Base-by-base conservation (phyloP, 441 rosid species). In the Bocquillonia castaneifolia region DNA sequence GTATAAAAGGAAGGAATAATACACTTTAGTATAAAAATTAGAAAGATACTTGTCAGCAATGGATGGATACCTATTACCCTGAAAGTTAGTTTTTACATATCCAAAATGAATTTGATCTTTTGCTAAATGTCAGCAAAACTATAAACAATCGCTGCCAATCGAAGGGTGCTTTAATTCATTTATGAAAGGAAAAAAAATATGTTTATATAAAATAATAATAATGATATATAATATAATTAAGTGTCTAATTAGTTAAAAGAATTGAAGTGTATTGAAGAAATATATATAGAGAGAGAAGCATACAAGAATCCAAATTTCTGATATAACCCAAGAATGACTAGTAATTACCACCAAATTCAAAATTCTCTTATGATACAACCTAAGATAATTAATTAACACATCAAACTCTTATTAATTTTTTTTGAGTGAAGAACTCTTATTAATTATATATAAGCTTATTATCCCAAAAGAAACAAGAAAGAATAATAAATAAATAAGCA, bases 401-500 rank as follows among this genome's bases (percentile, higher is more conserved):
- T 25, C 68, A 23, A 64, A 64, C n/a, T 17, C 40, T 10, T 10
- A 4, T 10, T 36, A 36, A 36, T 3, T 9, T 9, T 36, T n/a
- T n/a, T n/a, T n/a, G n/a, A n/a, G 9, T 3, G 40, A 36, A 36
- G 40, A 42, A 42, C 15, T 42, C 6, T 5, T 42, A 6, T 5
- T 5, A 17, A 45, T 6, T 14, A 45, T 37, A 36, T 23, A n/a
- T 26, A 52, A 40, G 42, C 48, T 42, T 63, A 50, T 63, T 39
- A 54, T 28, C 15, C 26, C 51, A 61, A 59, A 66, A 66, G 63
- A 62, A 54, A 53, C 45, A 66, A 71, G 69, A 65, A 48, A 53
- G 48, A 66, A 69, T 66, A 78, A 77, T 66, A 62, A 63, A 73
- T 64, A 53, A 66, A 69, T 66, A 78, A 77, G 68, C 64, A 63